Conservation (phyloP, 768 basidiomycete genomes). For the Termitomyces sp. region DNA sequence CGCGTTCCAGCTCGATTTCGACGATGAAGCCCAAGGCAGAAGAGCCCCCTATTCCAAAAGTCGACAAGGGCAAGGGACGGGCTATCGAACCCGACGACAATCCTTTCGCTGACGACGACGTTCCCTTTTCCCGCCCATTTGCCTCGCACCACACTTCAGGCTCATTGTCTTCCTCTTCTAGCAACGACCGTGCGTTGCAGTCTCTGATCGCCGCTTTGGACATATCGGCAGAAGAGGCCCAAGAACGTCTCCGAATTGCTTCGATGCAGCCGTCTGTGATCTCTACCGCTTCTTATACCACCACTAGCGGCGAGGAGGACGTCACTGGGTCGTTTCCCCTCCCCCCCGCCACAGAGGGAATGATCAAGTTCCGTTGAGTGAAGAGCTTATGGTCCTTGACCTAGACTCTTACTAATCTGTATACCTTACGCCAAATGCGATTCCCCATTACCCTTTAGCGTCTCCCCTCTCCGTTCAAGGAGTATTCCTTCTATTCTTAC, state of each 20-base stretch:
- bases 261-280: slow-evolving; percentile 53
- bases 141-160: slow-evolving; percentile 22
- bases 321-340: slow-evolving; percentile 33
- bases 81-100: slow-evolving; percentile 16
- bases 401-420: not conserved
- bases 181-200: slow-evolving; percentile 49
- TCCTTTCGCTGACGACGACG: slow-evolving; percentile 36
- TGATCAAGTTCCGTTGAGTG: slow-evolving; percentile 4
- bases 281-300: slow-evolving; percentile 26
- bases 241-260: slow-evolving; percentile 46
- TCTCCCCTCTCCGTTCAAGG: not conserved
- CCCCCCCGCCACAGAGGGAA: slow-evolving; percentile 22
- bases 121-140: slow-evolving; percentile 26
- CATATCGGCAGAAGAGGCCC: slow-evolving; percentile 36
- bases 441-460: not conserved
- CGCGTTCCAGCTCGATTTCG: slow-evolving; percentile 35
- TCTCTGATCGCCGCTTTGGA: slow-evolving; percentile 69
- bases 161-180: slow-evolving; percentile 33
- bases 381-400: slow-evolving; percentile 1
- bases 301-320: slow-evolving; percentile 29
- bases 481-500: not conserved
- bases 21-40: slow-evolving; percentile 7
- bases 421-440: slow-evolving; percentile 1
- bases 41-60: slow-evolving; percentile 9
- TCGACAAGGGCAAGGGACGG: slow-evolving; percentile 19